A percentile compares a stretch with the other conserved stretches of the same genome.
Evolutionary conservation across 2,329 filamentous ascomycete species (phyloP).

Genomic region (Fusarium sp.): DNA sequence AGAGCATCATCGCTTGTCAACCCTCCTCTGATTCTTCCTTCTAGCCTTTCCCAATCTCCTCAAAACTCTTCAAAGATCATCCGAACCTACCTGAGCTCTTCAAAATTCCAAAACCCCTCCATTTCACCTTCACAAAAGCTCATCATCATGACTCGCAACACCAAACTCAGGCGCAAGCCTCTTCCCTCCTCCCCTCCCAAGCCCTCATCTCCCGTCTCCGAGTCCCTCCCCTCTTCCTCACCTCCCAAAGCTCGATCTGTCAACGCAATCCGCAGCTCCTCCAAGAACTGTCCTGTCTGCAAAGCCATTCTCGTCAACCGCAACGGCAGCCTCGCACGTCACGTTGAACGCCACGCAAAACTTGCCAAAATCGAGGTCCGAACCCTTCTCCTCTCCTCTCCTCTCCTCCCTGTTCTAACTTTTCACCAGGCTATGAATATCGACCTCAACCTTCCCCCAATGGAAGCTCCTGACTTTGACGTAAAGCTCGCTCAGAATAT

Average conservation of each 20-base stretch:
- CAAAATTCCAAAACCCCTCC: too few species aligned
- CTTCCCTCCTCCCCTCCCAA: not conserved
- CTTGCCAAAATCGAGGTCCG: constrained; percentile 7
- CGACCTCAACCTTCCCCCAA: not conserved
- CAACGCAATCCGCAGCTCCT: not conserved
- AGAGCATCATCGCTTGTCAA: fast-evolving
- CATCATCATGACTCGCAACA: not conserved
- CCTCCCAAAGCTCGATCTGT: fast-evolving
- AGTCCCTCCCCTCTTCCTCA: fast-evolving
- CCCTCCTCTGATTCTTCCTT: fast-evolving
- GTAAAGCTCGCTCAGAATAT: constrained; percentile 10
- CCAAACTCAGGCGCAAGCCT: not conserved
- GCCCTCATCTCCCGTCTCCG: fast-evolving
- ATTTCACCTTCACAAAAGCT: too few species aligned
- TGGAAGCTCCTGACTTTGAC: not conserved
- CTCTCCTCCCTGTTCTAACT: fast-evolving
- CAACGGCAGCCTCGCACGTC: not conserved
- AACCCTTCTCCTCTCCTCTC: fast-evolving
- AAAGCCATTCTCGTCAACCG: constrained; percentile 5
- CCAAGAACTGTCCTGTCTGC: constrained; percentile 8
- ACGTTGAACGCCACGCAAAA: constrained; percentile 14
- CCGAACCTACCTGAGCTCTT: too few species aligned
- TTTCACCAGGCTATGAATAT: not conserved
- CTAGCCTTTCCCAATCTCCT: fast-evolving
- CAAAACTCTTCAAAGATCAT: not conserved